phyloP scores from a whole-genome alignment of 2,329 filamentous ascomycete species.

The Fusarium nanum region DNA sequence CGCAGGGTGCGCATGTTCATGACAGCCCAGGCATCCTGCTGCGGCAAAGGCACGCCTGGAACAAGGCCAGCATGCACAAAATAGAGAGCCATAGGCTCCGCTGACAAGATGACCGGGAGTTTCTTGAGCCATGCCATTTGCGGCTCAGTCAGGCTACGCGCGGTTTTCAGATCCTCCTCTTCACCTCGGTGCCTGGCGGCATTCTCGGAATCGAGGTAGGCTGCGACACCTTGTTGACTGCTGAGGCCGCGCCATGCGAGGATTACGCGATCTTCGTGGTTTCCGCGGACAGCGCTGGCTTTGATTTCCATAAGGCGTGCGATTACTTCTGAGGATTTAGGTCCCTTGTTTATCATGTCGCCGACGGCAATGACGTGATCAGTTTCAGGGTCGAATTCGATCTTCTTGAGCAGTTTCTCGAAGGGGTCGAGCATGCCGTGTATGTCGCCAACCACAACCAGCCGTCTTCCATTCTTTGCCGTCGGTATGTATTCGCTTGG shows the following conservation, averaged over 20 bases:
- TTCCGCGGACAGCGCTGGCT: conserved; percentile 87
- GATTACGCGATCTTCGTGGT: conserved; percentile 91
- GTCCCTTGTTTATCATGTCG: conserved; percentile 87
- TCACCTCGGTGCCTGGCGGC: conserved; percentile 51
- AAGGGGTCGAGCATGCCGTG: conserved; percentile 84
- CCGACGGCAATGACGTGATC: conserved; percentile 84
- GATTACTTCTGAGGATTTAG: conserved; percentile 82
- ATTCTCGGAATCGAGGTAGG: conserved; percentile 43
- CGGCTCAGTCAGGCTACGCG: conserved; percentile 62
- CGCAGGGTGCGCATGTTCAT: conserved; percentile 94
- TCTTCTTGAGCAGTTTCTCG: conserved; percentile 72
- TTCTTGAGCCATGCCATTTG: conserved; percentile 76
- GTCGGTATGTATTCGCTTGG: conserved; percentile 50
- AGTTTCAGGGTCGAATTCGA: conserved; percentile 64
- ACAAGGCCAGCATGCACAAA: conserved; percentile 89
- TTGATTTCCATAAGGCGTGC: conserved; percentile 77
- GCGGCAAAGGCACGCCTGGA: conserved; percentile 75
- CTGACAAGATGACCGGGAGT: conserved; percentile 81
- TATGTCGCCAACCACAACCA: conserved; percentile 90
- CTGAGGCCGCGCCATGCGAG: conserved; percentile 62
- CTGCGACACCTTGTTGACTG: conserved; percentile 43
- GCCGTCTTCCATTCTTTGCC: conserved; percentile 61
- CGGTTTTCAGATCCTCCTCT: conserved; percentile 62
- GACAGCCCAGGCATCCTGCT: conserved; percentile 80
- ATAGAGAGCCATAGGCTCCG: conserved; percentile 73